Base-by-base conservation (phyloP, 768 basidiomycete genomes). In the Mycena kentingensis region DNA sequence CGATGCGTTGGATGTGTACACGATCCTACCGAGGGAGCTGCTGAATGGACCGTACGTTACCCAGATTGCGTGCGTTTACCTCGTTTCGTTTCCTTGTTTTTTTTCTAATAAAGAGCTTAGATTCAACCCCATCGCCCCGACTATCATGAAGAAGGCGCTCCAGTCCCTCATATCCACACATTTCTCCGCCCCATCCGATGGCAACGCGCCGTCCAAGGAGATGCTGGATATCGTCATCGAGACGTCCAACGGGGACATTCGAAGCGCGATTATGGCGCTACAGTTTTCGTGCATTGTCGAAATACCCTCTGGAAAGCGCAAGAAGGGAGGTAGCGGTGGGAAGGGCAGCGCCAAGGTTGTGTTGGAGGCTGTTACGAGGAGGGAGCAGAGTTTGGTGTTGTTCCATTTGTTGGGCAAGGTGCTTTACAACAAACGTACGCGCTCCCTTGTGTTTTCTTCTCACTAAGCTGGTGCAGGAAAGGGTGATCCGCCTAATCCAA, bases 401-500 rank as follows among this genome's bases (percentile, higher is more conserved):
- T 99, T 99, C 65, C 97, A 98, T 70, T 70, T 98, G 16, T 74
- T 99, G 43, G 97, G 97, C 15, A 96, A 91, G 71, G 81, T 98
- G 1, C 67, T 98, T 42, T 98, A 97, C 66, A 98, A 96, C 68
- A 99, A 98, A 70, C 84, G 97, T 97, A 37, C 49, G 82, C 25
- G 41, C 35, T 36, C 43, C n/a, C 29, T 41, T 16, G 21, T 28
- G 12, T 27, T 38, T 22, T 25, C 26, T 19, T 54, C n/a, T 55
- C 25, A 49, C 31, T 45, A 15, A 27, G 41, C 41, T 42, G 27
- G 24, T 54, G 11, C 60, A 93, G 90, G 90, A 6, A 91, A 90
- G 65, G 84, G 82, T 2, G 93, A 95, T 60, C 77, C 82, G 24
- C 77, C 82, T 6, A 72, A 70, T 49, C 53, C 78, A 2, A 85